A percentile compares a stretch with the other conserved stretches of the same genome.
phyloP scores from a whole-genome alignment of 305 asterid genomes.

The Fraxinus nigra region DNA sequence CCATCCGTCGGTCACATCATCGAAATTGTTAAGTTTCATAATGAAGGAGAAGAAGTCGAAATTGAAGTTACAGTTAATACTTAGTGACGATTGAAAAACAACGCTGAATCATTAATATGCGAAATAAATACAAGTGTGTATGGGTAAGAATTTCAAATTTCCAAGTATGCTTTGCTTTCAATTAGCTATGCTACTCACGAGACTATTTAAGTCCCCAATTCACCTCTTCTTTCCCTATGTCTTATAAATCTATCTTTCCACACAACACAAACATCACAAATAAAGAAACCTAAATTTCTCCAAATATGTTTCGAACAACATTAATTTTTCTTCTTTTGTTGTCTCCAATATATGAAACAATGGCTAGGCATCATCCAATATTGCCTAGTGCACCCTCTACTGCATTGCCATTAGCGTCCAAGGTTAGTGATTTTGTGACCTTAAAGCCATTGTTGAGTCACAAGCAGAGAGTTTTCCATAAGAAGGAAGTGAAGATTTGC shows the following conservation, averaged over 20 bases:
- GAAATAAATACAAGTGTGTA: neutral
- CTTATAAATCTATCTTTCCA: slow-evolving; percentile 7
- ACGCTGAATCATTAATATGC: neutral
- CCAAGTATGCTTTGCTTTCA: slow-evolving; percentile 29
- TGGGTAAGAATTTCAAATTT: neutral
- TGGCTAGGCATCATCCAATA: slow-evolving; percentile 43
- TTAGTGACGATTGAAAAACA: neutral
- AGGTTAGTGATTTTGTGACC: slow-evolving; percentile 9
- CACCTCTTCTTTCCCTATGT: slow-evolving; percentile 16
- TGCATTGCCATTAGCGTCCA: slow-evolving; percentile 6
- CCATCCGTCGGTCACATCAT: neutral
- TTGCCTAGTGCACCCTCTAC: slow-evolving; percentile 64
- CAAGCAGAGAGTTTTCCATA: slow-evolving; percentile 30
- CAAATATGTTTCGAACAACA: slow-evolving; percentile 12
- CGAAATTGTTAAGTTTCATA: neutral
- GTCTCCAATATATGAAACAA: slow-evolving; percentile 28
- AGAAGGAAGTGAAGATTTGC: slow-evolving; percentile 47
- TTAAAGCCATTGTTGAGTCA: slow-evolving; percentile 37
- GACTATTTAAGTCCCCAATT: slow-evolving; percentile 45
- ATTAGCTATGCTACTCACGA: slow-evolving; percentile 33
- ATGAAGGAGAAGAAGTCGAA: neutral
- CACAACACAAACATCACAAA: neutral
- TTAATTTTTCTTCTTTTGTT: slow-evolving; percentile 29
- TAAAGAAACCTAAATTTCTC: slow-evolving; percentile 20
- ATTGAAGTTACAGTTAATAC: neutral